A percentile compares a stretch with the other conserved stretches of the same genome.
phyloP scores from a whole-genome alignment of 495 filamentous ascomycete genomes.

The Elasticomyces elasticus region DNA sequence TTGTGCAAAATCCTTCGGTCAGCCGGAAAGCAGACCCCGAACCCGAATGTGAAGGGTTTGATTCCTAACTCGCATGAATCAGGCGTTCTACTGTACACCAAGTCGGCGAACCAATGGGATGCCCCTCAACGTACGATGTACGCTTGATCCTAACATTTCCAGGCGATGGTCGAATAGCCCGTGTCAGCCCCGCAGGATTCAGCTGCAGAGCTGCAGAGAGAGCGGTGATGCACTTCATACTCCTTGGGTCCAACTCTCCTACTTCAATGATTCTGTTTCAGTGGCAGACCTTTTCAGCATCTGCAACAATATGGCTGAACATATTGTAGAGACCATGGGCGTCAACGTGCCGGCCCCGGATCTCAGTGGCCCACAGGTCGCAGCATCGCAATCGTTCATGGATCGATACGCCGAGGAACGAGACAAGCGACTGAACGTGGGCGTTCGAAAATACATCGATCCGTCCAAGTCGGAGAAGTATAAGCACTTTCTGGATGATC shows the following conservation, averaged over 20 bases:
- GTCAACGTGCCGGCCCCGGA: slow-evolving; percentile 9
- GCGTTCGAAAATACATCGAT: slow-evolving; percentile 35
- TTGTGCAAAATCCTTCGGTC: too few species aligned
- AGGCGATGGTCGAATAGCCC: too few species aligned
- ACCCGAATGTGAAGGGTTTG: too few species aligned
- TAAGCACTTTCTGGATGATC: slow-evolving; percentile 34
- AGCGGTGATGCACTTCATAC: neutral
- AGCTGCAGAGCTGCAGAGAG: too few species aligned
- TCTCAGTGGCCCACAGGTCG: neutral
- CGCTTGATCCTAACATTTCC: too few species aligned
- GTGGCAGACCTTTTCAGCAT: neutral
- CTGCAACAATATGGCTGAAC: neutral
- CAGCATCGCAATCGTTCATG: slow-evolving; percentile 6
- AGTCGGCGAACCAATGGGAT: too few species aligned
- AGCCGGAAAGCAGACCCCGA: too few species aligned
- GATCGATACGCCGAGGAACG: slow-evolving; percentile 39
- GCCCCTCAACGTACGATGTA: too few species aligned
- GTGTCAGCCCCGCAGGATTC: too few species aligned
- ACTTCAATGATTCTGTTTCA: too few species aligned
- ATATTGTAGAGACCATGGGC: neutral
- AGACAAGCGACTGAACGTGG: slow-evolving; percentile 37
- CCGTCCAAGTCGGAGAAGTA: slow-evolving; percentile 21
- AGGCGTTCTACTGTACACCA: too few species aligned
- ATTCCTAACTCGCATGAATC: too few species aligned
- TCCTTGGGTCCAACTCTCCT: neutral